Conservation (phyloP, 2,329 filamentous ascomycete species). For the Fusarium nematophilum region DNA sequence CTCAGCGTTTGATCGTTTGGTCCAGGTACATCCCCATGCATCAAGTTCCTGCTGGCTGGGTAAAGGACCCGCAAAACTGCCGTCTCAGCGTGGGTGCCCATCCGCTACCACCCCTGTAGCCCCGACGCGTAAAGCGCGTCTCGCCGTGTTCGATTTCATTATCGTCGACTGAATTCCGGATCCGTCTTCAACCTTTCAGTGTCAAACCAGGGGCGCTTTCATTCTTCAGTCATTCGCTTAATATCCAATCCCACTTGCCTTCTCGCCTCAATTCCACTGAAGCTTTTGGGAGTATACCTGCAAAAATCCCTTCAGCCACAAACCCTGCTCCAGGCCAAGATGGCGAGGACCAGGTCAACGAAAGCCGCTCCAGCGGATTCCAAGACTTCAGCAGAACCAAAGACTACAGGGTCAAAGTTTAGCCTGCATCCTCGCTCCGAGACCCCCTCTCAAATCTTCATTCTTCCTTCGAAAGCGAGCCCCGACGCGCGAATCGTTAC, state of each 20-base stretch:
- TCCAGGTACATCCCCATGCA: conserved; percentile 15
- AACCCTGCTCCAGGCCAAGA: conserved; percentile 39
- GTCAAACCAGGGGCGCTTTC: not conserved
- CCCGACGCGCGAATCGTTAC: conserved; percentile 68
- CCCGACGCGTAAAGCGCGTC: conserved; percentile 34
- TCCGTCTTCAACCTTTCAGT: conserved; percentile 5
- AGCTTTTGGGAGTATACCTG: not conserved
- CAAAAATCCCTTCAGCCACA: not conserved
- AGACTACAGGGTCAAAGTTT: conserved; percentile 53
- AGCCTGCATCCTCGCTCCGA: conserved; percentile 52
- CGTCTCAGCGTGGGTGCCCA: conserved; percentile 8
- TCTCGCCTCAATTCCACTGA: not conserved
- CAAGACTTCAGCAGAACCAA: conserved; percentile 43
- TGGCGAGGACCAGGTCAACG: conserved; percentile 63
- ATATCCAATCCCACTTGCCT: not conserved
- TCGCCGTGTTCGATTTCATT: conserved; percentile 25
- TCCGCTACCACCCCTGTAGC: conserved; percentile 13
- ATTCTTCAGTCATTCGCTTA: conserved; percentile 1
- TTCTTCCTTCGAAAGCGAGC: conserved; percentile 67
- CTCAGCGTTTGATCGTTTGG: conserved; percentile 15
- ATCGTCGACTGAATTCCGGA: not conserved
- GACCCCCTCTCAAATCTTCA: conserved; percentile 67
- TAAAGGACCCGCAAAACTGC: conserved; percentile 8
- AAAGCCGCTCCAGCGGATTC: conserved; percentile 47
- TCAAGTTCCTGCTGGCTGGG: conserved; percentile 14